phyloP scores from a whole-genome alignment of 208 protist species.

The Leishmania aethiopica region DNA sequence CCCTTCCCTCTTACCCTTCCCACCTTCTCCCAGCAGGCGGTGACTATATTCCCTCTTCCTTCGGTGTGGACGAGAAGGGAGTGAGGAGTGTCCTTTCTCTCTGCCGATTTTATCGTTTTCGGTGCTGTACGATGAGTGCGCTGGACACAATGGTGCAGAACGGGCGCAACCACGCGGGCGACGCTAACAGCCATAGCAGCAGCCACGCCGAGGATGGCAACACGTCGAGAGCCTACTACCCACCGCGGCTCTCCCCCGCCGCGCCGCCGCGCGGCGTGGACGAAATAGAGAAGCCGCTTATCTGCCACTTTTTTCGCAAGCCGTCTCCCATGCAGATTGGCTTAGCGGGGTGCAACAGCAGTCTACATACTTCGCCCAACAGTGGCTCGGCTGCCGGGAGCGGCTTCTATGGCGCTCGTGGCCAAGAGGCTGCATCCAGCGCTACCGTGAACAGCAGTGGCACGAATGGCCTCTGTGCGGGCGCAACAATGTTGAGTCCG shows the following conservation, averaged over 20 bases:
- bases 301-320: slow-evolving; percentile 32
- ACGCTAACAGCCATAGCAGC: not conserved
- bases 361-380: not conserved
- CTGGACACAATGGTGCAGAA: slow-evolving; percentile 1
- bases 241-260: not conserved
- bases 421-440: slow-evolving; percentile 1
- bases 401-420: not conserved
- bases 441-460: not conserved
- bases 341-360: slow-evolving; percentile 4
- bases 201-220: not conserved
- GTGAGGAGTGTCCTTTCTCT: not conserved
- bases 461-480: not conserved
- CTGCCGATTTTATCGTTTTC: not conserved
- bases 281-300: slow-evolving; percentile 31
- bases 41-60: not conserved
- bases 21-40: not conserved
- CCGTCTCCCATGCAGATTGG: not conserved
- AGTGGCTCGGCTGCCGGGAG: not conserved
- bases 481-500: not conserved
- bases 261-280: not conserved
- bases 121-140: not conserved
- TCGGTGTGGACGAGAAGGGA: not conserved
- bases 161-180: not conserved
- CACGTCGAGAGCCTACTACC: not conserved
- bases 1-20: not conserved